Percentiles rank a stretch among this genome's conserved stretches.
Conservation (phyloP, 495 filamentous ascomycete genomes). For the Talaromyces adpressus region DNA sequence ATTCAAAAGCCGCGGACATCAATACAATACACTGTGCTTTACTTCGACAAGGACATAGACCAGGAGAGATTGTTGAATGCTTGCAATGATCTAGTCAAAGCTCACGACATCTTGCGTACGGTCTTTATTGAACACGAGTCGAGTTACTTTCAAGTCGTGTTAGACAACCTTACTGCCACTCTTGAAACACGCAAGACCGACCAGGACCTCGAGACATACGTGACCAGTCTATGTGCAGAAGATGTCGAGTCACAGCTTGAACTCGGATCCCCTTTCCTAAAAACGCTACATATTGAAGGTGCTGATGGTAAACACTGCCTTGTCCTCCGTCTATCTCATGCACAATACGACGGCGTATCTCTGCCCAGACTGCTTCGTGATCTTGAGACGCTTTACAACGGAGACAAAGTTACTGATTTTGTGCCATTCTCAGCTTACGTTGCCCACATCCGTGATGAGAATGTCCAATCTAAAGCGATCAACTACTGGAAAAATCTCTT, state of each 20-base stretch:
- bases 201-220: conserved; percentile 32
- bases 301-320: conserved; percentile 37
- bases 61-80: conserved; percentile 19
- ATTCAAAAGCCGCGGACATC: conserved; percentile 36
- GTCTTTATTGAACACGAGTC: conserved; percentile 50
- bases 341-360: conserved; percentile 62
- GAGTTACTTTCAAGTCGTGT: conserved; percentile 45
- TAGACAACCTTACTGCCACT: conserved; percentile 33
- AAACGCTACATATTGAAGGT: conserved; percentile 40
- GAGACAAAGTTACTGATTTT: conserved; percentile 19
- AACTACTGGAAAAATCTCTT: conserved; percentile 49
- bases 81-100: conserved; percentile 36
- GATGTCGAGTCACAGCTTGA: conserved; percentile 37
- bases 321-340: conserved; percentile 54
- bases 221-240: conserved; percentile 26
- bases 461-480: conserved; percentile 15
- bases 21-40: conserved; percentile 37
- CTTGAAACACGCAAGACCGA: conserved; percentile 32
- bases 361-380: conserved; percentile 50
- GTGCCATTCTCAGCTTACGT: conserved; percentile 50
- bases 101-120: conserved; percentile 59
- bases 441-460: conserved; percentile 12
- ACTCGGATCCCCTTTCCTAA: conserved; percentile 50
- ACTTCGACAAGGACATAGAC: conserved; percentile 27
- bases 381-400: conserved; percentile 36